Evolutionary conservation across 768 basidiomycete genomes (phyloP), one percentile per base, ranked within the genome.

Genomic region (Punctularia strigosozonata): DNA sequence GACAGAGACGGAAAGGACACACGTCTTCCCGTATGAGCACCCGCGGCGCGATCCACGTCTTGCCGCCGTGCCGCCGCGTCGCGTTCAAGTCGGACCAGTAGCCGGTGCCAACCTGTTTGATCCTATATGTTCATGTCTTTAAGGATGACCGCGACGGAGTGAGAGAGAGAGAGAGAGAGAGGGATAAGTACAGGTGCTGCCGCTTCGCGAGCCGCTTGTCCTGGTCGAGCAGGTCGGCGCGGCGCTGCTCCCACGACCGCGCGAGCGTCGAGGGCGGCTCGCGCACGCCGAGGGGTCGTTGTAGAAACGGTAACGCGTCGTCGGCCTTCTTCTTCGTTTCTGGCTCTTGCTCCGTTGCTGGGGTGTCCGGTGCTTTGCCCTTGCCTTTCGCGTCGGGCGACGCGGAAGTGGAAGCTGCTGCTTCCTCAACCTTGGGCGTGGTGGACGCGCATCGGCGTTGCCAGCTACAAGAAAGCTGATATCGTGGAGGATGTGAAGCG

Each of bases 1-100:
- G n/a, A n/a, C 10, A 25, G 15, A 20, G 19, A 12, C 1, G 10
- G 32, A 20, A 34, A 31, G 14, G 21, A 69, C 85, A 48, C 52
- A 92, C 92, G 47, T 94, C 88, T 63, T 90, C 86, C 21, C 79
- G 76, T 45, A 98, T 90, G 49, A 97, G 66, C 17, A 85, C 82
- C 17, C 71, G 77, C 1, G 91, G 92, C 8, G 90, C 91, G 37
- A 90, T 74, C 90, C 89, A 98, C 6, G 84, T 82, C 63, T 98
- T 98, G 13, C 94, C 94, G 13, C 89, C 91, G 48, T 89, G 75
- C 31, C 69, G 69, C 37, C 81, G 65, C 2, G 86, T 82, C 53
- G 80, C 77, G 50, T 86, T 84, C 28, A 80, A 66, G 54, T 97
- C 94, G 38, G 83, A 70, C 51, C 88, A 97, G 60, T 97, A 94